Conservation (phyloP, 164 flowering plant genomes). For the Cinnamomum chago region DNA sequence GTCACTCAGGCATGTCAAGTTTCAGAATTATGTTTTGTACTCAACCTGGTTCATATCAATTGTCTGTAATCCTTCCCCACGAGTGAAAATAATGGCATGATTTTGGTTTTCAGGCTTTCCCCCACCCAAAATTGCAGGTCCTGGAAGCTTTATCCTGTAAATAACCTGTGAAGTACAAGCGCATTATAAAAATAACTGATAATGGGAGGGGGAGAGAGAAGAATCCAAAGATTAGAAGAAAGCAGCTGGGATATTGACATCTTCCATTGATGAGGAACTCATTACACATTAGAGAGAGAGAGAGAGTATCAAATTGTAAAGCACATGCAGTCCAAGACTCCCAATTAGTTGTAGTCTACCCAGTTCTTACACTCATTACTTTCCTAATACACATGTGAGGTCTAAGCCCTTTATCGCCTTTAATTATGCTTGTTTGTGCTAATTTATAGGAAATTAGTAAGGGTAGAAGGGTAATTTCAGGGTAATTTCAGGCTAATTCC, state of each 20-base stretch:
- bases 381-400: too few relatives aligned
- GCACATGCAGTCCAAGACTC: too few relatives aligned
- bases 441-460: too few relatives aligned
- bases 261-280: background rate
- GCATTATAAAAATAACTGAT: background rate
- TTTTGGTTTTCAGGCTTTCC: slow-evolving; percentile 99
- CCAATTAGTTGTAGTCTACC: too few relatives aligned
- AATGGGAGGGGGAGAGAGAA: background rate
- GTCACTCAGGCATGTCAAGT: too few relatives aligned
- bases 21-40: background rate
- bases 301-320: too few relatives aligned
- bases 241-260: background rate
- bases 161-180: slow-evolving; percentile 45
- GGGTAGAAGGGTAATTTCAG: too few relatives aligned
- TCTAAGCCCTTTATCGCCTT: too few relatives aligned
- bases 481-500: too few relatives aligned
- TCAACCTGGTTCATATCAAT: slow-evolving; percentile 98
- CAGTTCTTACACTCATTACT: too few relatives aligned
- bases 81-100: slow-evolving; percentile 96
- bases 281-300: background rate
- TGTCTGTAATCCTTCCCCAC: slow-evolving; percentile 97
- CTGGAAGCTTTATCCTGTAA: slow-evolving; percentile 89
- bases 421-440: too few relatives aligned
- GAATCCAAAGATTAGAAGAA: background rate
- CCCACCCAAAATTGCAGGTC: slow-evolving; percentile 91